Evolutionary conservation across 495 filamentous ascomycete species (phyloP), one percentile per base, ranked within the genome.

Genomic region (Talaromyces stipitatus): DNA sequence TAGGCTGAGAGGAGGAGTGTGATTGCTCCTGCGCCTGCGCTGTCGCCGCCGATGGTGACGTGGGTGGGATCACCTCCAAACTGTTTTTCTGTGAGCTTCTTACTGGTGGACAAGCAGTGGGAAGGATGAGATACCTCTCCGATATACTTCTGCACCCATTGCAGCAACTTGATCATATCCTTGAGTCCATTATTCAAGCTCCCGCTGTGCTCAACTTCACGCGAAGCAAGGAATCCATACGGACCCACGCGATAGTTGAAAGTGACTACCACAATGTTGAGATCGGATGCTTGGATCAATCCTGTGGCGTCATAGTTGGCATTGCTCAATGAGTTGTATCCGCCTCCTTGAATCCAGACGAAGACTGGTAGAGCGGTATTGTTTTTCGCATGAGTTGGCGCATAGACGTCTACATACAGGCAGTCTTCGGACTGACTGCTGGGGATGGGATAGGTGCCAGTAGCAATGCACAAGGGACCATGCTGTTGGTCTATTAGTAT

Each of bases 211-310:
- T 74, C 64, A 5, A 90, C 70, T 55, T 85, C 76, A 18, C 81
- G 65, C 50, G 84, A 79, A 1, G 88, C 85, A 0, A 91, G 72
- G 58, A 91, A 91, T 0, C 89, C 88, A 67, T 82, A 88, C 0
- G 86, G 75, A 0, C 88, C 88, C 12, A 91, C 86, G 5, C 89
- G 83, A 60, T 91, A 91, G 64, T 91, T 91, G 72, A 91, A 85
- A 57, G 80, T 87, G 12, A 92, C 83, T 26, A 91, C 75, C 4
- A 91, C 73, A 43, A 91, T 83, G 36, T 79, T 75, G 51, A 74
- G 69, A 6, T 72, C 76, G 0, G 83, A 83, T 9, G 80, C 81
- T 61, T 77, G 51, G 41, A 91, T 77, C 4, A 91, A 72, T 20
- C 76, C 75, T 2, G 72, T 77, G 1, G 82, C 87, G 61, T 90